Evolutionary conservation across 306 rosid genomes (phyloP).

Genomic region (Casuarina cunninghamiana): DNA sequence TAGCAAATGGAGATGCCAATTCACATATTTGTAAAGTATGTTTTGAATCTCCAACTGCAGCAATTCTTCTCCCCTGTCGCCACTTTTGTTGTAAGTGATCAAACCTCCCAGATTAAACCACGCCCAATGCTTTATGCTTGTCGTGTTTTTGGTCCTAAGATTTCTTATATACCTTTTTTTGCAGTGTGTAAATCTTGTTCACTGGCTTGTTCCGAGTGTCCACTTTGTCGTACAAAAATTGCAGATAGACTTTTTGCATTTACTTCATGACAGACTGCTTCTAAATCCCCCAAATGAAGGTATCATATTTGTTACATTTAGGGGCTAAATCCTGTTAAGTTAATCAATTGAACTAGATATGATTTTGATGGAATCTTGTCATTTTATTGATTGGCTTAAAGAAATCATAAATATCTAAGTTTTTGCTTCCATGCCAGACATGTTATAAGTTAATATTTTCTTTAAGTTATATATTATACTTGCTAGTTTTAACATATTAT

Average conservation of each 20-base stretch:
- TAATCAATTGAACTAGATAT: not conserved
- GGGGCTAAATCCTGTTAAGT: not conserved
- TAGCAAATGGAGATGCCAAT: constrained; percentile 80
- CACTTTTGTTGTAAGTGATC: constrained; percentile 88
- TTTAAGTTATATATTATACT: too few relatives aligned
- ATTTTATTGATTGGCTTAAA: not conserved
- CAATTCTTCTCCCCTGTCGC: constrained; percentile 95
- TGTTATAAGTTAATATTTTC: not conserved
- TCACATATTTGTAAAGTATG: constrained; percentile 96
- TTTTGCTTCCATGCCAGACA: not conserved
- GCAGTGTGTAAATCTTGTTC: constrained; percentile 96
- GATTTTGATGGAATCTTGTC: not conserved
- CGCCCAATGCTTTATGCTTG: not conserved
- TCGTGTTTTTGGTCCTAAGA: not conserved
- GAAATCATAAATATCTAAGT: not conserved
- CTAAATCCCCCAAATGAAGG: constrained; percentile 38
- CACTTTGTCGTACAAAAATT: constrained; percentile 92
- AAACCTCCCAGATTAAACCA: not conserved
- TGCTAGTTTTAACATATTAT: not conserved
- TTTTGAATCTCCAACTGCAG: constrained; percentile 93
- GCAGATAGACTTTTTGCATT: constrained; percentile 97
- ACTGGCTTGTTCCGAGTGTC: constrained; percentile 97
- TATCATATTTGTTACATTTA: constrained; percentile 16
- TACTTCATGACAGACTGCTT: constrained; percentile 52
- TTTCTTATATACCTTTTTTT: not conserved